Base-by-base conservation (phyloP, 2,329 filamentous ascomycete genomes). In the Cytospora mali region DNA sequence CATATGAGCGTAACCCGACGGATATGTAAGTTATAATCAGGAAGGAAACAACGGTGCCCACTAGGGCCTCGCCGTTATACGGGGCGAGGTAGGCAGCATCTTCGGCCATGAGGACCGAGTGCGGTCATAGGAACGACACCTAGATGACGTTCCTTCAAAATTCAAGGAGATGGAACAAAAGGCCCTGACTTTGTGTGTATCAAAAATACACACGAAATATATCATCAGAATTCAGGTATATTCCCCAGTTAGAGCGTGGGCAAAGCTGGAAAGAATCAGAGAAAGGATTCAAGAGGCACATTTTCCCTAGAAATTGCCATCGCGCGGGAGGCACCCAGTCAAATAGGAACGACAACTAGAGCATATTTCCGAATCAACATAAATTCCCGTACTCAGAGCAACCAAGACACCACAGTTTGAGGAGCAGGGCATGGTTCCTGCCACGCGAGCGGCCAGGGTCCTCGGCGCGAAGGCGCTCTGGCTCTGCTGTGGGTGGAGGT, bases 1-100 rank as follows among this genome's bases (percentile, higher is more conserved):
- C 80, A 69, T 80, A 81, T n/a, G 71, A 75, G 61, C 80, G 73
- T 50, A 82, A 69, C 16, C 71, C 69, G 42, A 81, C 75, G 29
- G 79, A 76, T 14, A 80, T 59, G 74, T 76, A 80, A 54, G 73
- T 79, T 21, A 80, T 64, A 21, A 66, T 66, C 52, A 81, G 71
- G 51, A 81, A 74, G 18, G 72, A 63, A 42, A 73, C 68, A 48
- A 74, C 74, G 28, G 76, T 75, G 62, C 62, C 71, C 27, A 80
- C 69, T 58, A 81, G 68, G 39, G 71, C 69, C 31, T 62, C 67
- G 66, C 75, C 76, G 67, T 80, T 80, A 68, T 77, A 73, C 64
- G 79, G 75, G 33, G 64, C 68, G 46, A 76, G 68, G 61, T 80
- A 69, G 61, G 75, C 65, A 55, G 72, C 56, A 56, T 66, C 48